Evolutionary conservation across 305 asterid genomes (phyloP).

Genomic region (Fraxinus paxiana): DNA sequence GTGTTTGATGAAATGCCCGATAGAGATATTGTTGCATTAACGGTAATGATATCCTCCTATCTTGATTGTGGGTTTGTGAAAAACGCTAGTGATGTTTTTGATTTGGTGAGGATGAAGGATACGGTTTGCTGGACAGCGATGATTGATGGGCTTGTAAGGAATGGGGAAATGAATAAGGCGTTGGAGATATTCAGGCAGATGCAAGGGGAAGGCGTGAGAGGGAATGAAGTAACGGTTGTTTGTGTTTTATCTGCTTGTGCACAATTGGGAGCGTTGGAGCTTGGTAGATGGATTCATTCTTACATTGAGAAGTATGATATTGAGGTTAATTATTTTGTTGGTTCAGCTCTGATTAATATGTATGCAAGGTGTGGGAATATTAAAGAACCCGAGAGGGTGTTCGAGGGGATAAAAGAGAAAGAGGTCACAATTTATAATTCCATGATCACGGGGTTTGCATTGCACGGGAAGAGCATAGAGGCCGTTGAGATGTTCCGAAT

Average conservation of each 20-base stretch:
- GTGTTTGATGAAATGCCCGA: constrained; percentile 56
- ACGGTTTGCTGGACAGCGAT: constrained; percentile 53
- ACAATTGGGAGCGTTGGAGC: constrained; percentile 49
- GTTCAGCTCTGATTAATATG: constrained; percentile 57
- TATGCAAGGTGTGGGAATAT: constrained; percentile 51
- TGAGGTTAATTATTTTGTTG: constrained; percentile 40
- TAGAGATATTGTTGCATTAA: constrained; percentile 41
- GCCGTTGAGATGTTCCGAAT: constrained; percentile 37
- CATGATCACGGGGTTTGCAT: constrained; percentile 47
- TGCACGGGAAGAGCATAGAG: constrained; percentile 42
- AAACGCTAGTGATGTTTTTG: constrained; percentile 33
- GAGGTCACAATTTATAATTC: constrained; percentile 47
- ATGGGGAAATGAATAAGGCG: constrained; percentile 45
- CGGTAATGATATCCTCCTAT: constrained; percentile 44
- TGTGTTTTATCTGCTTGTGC: constrained; percentile 55
- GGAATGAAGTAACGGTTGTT: constrained; percentile 47
- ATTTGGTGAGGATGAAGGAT: constrained; percentile 29
- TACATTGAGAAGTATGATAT: constrained; percentile 31
- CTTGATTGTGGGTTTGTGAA: constrained; percentile 32
- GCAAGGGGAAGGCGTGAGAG: constrained; percentile 43
- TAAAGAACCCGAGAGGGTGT: constrained; percentile 41
- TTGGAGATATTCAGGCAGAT: constrained; percentile 47
- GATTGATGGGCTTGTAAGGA: constrained; percentile 53
- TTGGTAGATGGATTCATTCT: constrained; percentile 56
- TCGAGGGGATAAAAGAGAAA: constrained; percentile 30